phyloP scores from a whole-genome alignment of 2,329 filamentous ascomycete species.

The Colletotrichum tanaceti region DNA sequence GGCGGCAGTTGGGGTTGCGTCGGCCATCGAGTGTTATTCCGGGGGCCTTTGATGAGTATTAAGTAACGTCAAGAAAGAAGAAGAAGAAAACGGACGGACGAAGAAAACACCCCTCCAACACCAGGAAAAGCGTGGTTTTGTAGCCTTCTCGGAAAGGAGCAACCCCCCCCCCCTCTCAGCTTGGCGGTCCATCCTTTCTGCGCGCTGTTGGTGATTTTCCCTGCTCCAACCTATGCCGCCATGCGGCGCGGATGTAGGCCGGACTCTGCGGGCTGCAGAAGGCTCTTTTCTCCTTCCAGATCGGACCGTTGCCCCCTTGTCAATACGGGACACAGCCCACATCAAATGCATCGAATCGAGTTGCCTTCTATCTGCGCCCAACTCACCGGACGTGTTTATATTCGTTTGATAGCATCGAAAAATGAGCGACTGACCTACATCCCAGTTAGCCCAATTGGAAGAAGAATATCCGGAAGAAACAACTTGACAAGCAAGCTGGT shows the following conservation, averaged over 20 bases:
- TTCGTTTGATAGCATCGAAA: too few species aligned
- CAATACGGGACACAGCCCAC: background rate
- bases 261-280: background rate
- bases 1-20: background rate
- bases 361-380: too few species aligned
- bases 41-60: too few species aligned
- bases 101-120: background rate
- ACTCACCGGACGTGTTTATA: too few species aligned
- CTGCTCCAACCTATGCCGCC: too few species aligned
- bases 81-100: too few species aligned
- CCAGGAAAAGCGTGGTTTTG: background rate
- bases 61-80: too few species aligned
- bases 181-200: background rate
- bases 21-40: background rate
- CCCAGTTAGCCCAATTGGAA: too few species aligned
- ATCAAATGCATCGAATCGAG: too few species aligned
- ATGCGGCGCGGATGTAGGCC: background rate
- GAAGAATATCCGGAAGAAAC: too few species aligned
- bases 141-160: background rate
- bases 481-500: too few species aligned
- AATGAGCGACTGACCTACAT: too few species aligned
- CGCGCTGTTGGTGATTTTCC: background rate
- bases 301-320: background rate
- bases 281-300: background rate
- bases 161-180: conserved; percentile 4